Evolutionary conservation across 2,329 filamentous ascomycete species (phyloP), one percentile per base, ranked within the genome.

Genomic region (Neonectria hederae): DNA sequence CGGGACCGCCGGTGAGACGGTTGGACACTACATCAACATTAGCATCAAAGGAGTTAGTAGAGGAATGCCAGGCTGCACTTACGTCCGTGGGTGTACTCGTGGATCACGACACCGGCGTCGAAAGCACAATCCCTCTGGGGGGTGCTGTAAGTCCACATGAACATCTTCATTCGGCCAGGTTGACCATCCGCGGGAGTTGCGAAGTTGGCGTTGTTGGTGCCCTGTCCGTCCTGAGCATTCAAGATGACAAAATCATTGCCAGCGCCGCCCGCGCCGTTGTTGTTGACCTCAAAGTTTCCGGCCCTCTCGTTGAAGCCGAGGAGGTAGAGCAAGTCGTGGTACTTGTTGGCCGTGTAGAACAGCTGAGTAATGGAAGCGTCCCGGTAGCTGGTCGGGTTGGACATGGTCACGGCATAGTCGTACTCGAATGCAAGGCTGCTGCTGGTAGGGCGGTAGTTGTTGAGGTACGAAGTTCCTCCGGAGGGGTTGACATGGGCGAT

Each of bases 261-360:
- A 5, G 66, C 46, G 19, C 87, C 87, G 4, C 86, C 86, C 43
- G 79, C 74, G 48, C 81, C 83, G 65, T 84, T 82, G 78, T 88
- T 89, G 78, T 87, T 84, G 56, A 76, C 70, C 76, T 89, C 82
- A 74, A 89, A 89, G 76, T 89, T 89, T 6, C 87, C 87, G 1
- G 87, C 86, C 1, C 68, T 74, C 74, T 89, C 87, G 38, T 78
- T 84, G 75, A 89, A 89, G 5, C 87, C 87, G 0, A 89, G 82
- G 6, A 77, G 72, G 68, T 89, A 84, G 10, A 89, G 80, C 0
- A 89, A 73, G 61, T 89, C 87, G 69, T 89, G 87, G 75, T 86
- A 89, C 35, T 78, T 80, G 78, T 89, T 89, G 35, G 82, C 79
- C 0, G 85, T 87, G 78, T 89, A 89, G 77, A 87, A 89, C 5